Base-by-base conservation (phyloP, 306 rosid genomes). In the Cercis canadensis region DNA sequence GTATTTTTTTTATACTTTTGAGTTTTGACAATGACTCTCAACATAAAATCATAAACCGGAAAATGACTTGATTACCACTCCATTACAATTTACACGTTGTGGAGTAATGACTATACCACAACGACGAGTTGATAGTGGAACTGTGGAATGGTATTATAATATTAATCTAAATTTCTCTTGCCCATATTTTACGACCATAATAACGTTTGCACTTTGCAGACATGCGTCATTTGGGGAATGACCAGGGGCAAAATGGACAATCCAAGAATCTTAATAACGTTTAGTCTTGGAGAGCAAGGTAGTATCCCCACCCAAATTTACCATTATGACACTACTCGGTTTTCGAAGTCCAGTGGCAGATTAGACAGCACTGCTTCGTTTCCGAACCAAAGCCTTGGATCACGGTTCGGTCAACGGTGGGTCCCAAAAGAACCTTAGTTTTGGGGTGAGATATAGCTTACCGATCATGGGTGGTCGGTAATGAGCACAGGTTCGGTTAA, bases 201-300 rank as follows among this genome's bases (percentile, higher is more conserved):
- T n/a, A n/a, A n/a, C 29, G 29, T 24, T 24, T 24, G 29, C 29
- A 24, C 29, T 24, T 24, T 24, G 29, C 29, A n/a, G 5, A 46
- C 52, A 12, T 46, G 15, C 5, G 2, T 4, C 18, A 13, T 24
- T 2, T 12, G 11, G 0, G 14, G 10, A 14, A 17, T 8, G 9
- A 56, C 3, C 24, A 41, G 56, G 70, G 80, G 70, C 21, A 58
- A 43, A 51, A 34, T 14, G 40, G 78, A 40, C 59, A 77, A 53
- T 18, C 0, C 5, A 53, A 7, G 8, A 21, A 17, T 17, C 52
- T 69, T 36, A 43, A 44, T 18, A 65, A 58, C 69, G 74, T 72
- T 65, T 3, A 21, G 43, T 3, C 87, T 83, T 83, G 80, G 31
- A 6, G 69, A 33, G 57, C 93, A 92, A 79, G 95, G 39, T 13